A percentile compares a stretch with the other conserved stretches of the same genome.
phyloP scores from a whole-genome alignment of 805 yeast species.

The Candida sakaeoensis region DNA sequence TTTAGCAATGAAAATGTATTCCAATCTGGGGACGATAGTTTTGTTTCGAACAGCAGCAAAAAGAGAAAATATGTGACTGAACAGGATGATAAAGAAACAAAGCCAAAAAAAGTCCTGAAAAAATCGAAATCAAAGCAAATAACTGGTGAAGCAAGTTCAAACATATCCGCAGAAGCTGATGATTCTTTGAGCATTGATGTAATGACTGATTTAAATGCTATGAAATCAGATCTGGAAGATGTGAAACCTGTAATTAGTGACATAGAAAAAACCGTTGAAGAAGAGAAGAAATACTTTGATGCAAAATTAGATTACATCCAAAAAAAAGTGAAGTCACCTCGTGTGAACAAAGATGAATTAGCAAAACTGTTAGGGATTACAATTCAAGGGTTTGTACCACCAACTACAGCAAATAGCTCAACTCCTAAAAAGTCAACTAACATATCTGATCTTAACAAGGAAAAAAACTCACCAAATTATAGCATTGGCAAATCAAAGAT shows the following conservation, averaged over 20 bases:
- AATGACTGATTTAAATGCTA: too few relatives aligned
- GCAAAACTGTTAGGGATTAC: constrained; percentile 33
- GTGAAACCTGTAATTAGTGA: constrained; percentile 1
- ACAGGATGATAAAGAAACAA: constrained; percentile 4
- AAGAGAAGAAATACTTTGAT: constrained; percentile 25
- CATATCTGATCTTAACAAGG: too few relatives aligned
- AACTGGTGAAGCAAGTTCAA: too few relatives aligned
- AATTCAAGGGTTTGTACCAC: constrained; percentile 16
- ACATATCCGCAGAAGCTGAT: too few relatives aligned
- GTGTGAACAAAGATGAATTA: constrained; percentile 17
- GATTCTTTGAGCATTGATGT: too few relatives aligned
- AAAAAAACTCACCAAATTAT: too few relatives aligned
- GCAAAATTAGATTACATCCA: constrained; percentile 16
- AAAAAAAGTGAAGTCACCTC: constrained; percentile 6
- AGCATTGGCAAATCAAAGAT: too few relatives aligned
- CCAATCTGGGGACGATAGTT: constrained; percentile 20
- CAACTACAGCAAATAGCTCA: not conserved
- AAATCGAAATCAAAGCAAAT: not conserved
- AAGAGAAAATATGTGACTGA: constrained; percentile 12
- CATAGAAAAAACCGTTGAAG: constrained; percentile 15
- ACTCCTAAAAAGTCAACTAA: constrained; percentile 16
- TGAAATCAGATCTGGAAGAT: too few relatives aligned
- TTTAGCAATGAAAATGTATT: constrained; percentile 34
- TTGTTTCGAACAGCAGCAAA: constrained; percentile 10
- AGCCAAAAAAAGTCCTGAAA: constrained; percentile 1